Percentiles rank a stretch among this genome's conserved stretches.
Evolutionary conservation across 306 rosid species (phyloP).

Genomic region (Senna siamea): DNA sequence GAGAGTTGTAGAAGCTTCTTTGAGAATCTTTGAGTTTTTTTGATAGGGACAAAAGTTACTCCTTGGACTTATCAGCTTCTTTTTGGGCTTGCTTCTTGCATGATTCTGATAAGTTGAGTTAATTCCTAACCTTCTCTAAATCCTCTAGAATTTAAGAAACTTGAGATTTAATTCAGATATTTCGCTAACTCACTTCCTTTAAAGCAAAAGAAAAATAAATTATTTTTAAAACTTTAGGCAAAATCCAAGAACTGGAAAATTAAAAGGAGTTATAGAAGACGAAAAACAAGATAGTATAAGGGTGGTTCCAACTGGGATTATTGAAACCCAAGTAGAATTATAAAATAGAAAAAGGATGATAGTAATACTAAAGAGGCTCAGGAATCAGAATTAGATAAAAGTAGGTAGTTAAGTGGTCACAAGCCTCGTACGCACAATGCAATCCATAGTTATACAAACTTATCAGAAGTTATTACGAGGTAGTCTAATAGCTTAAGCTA

Average conservation of each 20-base stretch:
- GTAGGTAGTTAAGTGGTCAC: background rate
- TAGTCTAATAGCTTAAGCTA: conserved; percentile 25
- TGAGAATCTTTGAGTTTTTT: conserved; percentile 73
- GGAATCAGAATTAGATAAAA: background rate
- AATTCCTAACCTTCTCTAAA: conserved; percentile 63
- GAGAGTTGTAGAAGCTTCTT: conserved; percentile 63
- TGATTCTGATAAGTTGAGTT: conserved; percentile 66
- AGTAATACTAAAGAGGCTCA: conserved; percentile 11
- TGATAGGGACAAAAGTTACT: conserved; percentile 56
- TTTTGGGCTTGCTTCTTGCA: conserved; percentile 72
- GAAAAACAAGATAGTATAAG: background rate
- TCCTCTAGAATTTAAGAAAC: conserved; percentile 77
- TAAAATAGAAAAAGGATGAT: background rate
- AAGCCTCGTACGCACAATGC: conserved; percentile 2
- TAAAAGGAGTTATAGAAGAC: background rate
- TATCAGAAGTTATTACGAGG: conserved; percentile 8
- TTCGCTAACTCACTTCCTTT: conserved; percentile 85
- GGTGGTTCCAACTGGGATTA: background rate
- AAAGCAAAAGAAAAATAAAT: conserved; percentile 33
- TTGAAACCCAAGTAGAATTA: background rate
- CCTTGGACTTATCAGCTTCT: conserved; percentile 70
- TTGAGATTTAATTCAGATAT: conserved; percentile 86
- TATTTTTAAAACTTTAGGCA: conserved; percentile 27
- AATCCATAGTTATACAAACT: conserved; percentile 22
- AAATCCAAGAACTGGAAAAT: conserved; percentile 5